A percentile compares a stretch with the other conserved stretches of the same genome.
Conservation (phyloP, 2,329 filamentous ascomycete species). For the Apiospora rasikravindrae region DNA sequence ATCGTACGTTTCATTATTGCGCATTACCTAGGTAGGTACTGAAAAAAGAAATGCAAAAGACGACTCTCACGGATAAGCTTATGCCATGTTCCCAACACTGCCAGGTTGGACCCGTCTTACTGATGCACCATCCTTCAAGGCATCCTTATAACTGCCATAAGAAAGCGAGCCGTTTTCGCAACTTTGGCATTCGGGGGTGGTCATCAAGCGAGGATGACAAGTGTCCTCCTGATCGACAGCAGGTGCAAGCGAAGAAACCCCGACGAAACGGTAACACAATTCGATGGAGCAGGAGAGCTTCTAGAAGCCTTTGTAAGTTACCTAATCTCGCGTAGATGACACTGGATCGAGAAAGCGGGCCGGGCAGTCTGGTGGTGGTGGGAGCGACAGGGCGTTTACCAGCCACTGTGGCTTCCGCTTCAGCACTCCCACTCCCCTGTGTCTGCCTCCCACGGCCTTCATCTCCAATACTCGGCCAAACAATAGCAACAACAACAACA, state of each 20-base stretch:
- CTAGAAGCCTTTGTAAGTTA: background rate
- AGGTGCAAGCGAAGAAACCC: background rate
- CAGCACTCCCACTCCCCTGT: background rate
- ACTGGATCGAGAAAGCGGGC: background rate
- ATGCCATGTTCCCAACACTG: background rate
- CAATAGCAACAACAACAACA: too few species aligned
- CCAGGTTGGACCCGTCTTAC: background rate
- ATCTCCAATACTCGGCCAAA: too few species aligned
- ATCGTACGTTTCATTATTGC: background rate
- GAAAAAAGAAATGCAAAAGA: background rate
- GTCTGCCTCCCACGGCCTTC: background rate
- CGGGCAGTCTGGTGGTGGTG: background rate
- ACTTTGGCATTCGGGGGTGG: background rate
- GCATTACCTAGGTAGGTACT: background rate
- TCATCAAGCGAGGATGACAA: background rate
- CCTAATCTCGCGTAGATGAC: background rate
- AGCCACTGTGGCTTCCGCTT: background rate
- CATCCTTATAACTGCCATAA: background rate
- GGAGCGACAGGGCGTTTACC: background rate
- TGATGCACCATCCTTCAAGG: background rate
- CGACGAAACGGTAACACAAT: background rate
- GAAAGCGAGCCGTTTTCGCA: background rate
- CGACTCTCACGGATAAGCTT: background rate
- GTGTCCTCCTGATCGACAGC: conserved; percentile 1
- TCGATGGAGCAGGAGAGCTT: background rate